A percentile compares a stretch with the other conserved stretches of the same genome.
These are phyloP conservation scores for Epichloe sibirici DNA, from an alignment of 2,329 filamentous ascomycete genomes.

Conservation along the genomic window DNA sequence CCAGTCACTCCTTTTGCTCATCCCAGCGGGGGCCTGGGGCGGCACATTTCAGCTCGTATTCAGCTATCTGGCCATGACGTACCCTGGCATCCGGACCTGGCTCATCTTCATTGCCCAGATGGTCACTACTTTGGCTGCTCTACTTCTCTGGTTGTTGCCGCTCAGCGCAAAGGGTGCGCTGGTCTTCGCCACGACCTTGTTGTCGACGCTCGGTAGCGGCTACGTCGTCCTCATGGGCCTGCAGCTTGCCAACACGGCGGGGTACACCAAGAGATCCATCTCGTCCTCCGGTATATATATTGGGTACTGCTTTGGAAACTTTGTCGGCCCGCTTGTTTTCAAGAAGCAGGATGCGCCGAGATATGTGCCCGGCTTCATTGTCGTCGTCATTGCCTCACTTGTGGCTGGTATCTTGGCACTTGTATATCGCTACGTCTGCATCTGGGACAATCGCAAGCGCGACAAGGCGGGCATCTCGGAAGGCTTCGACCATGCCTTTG, in stretches of 20 bases:
- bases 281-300: conserved; percentile 7
- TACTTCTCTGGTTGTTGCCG: neutral
- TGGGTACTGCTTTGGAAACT: conserved; percentile 29
- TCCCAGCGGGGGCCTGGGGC: conserved; percentile 29
- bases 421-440: neutral
- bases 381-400: neutral
- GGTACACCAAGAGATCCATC: conserved; percentile 4
- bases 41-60: neutral
- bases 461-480: neutral
- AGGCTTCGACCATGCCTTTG: conserved; percentile 1
- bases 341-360: conserved; percentile 28
- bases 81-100: neutral
- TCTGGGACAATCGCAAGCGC: neutral
- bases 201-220: neutral
- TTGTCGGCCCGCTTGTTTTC: conserved; percentile 25
- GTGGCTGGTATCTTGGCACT: neutral
- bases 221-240: conserved; percentile 1
- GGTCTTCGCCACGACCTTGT: neutral
- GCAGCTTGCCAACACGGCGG: conserved; percentile 15
- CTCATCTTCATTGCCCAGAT: neutral
- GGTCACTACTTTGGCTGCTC: neutral
- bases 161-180: neutral
- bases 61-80: neutral
- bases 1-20: conserved; percentile 34
- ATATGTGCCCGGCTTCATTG: conserved; percentile 34